Evolutionary conservation across 2,329 filamentous ascomycete genomes (phyloP).

Genomic region (Pyrenophora seminiperda): DNA sequence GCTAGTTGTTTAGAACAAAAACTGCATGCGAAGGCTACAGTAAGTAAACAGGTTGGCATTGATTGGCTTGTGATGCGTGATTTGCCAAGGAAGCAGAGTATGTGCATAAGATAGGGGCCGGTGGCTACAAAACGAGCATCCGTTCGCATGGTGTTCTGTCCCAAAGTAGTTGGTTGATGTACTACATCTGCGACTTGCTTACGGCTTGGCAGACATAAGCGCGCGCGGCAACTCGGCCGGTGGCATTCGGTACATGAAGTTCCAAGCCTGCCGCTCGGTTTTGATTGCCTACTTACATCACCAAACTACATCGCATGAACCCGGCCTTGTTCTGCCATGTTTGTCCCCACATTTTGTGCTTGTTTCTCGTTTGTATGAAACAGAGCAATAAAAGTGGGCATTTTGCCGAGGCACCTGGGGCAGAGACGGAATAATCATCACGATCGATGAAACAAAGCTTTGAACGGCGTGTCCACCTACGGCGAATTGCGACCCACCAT

Average conservation of each 20-base stretch:
- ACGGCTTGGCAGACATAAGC: conserved; percentile 1
- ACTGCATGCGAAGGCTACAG: too few relatives aligned
- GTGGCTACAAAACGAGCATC: background rate
- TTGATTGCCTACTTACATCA: background rate
- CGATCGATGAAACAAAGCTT: conserved; percentile 23
- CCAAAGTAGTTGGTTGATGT: background rate
- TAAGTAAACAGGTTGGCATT: conserved; percentile 6
- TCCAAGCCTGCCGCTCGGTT: background rate
- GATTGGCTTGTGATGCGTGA: background rate
- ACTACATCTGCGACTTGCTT: conserved; percentile 11
- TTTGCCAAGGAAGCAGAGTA: conserved; percentile 5
- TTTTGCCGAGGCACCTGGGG: conserved; percentile 9
- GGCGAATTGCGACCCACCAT: conserved; percentile 1
- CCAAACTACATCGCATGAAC: background rate
- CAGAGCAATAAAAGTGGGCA: conserved; percentile 1
- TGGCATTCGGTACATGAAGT: background rate
- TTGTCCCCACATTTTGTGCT: background rate
- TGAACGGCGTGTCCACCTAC: conserved; percentile 1
- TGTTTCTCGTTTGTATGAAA: background rate
- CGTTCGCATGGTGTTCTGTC: conserved; percentile 4
- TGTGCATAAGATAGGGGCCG: too few relatives aligned
- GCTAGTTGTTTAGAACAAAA: too few relatives aligned
- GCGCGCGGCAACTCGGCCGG: background rate
- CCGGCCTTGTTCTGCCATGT: background rate
- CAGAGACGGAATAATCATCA: background rate